phyloP scores from a whole-genome alignment of 2,329 filamentous ascomycete genomes.

The Epicoccum sorghinum region DNA sequence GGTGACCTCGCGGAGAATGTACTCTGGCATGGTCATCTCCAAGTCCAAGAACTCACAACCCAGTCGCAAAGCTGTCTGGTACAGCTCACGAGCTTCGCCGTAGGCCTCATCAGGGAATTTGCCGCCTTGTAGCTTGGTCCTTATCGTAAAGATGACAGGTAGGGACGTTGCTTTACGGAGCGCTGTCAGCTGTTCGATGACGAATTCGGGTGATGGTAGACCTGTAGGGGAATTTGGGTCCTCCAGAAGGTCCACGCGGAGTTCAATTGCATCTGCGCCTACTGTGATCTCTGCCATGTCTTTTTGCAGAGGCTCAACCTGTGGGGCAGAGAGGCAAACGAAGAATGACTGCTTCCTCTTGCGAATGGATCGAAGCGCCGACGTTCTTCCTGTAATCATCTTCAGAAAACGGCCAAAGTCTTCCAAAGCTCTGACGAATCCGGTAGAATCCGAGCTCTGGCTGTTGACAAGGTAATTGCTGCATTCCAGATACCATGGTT shows the following conservation, averaged over 20 bases:
- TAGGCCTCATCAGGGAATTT: conserved; percentile 79
- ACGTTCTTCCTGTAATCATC: conserved; percentile 67
- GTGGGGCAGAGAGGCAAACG: conserved; percentile 84
- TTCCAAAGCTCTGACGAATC: conserved; percentile 61
- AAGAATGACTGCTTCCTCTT: conserved; percentile 83
- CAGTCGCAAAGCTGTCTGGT: conserved; percentile 77
- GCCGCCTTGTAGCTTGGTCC: conserved; percentile 85
- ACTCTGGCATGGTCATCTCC: conserved; percentile 83
- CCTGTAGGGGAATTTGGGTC: conserved; percentile 67
- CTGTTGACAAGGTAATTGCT: conserved; percentile 95
- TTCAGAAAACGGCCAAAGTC: conserved; percentile 78
- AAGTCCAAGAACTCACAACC: conserved; percentile 93
- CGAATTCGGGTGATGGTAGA: conserved; percentile 72
- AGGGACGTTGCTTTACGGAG: conserved; percentile 74
- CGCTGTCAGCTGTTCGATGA: conserved; percentile 80
- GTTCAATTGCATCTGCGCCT: conserved; percentile 89
- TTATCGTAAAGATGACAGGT: conserved; percentile 90
- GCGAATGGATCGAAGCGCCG: conserved; percentile 62
- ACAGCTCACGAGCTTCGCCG: conserved; percentile 75
- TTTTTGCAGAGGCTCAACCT: conserved; percentile 67
- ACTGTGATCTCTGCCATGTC: conserved; percentile 75
- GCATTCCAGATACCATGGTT: conserved; percentile 88
- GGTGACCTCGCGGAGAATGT: conserved; percentile 72
- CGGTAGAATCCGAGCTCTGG: conserved; percentile 63
- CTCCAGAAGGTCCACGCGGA: conserved; percentile 88